Conservation (phyloP, 177 flowering plant species). For the Tripterygium wilfordii region DNA sequence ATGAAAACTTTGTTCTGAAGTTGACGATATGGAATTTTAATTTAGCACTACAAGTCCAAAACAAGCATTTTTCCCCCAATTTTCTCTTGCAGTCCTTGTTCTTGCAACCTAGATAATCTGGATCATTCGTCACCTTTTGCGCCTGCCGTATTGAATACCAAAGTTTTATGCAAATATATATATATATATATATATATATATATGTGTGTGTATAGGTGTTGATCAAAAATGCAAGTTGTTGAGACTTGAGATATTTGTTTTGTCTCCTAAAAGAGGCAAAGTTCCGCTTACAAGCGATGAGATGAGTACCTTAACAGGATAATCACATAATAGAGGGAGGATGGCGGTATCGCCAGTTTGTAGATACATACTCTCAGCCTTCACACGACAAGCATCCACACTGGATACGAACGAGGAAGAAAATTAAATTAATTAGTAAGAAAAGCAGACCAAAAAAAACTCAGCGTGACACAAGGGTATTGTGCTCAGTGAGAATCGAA, state of each 20-base stretch:
- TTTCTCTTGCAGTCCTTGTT: slow-evolving; percentile 45
- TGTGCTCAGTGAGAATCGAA: no score
- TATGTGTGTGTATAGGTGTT: background rate
- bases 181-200: background rate
- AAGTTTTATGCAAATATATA: no score
- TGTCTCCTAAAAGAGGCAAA: no score
- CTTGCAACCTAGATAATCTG: slow-evolving; percentile 48
- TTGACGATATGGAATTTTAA: slow-evolving; percentile 63
- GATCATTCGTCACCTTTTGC: slow-evolving; percentile 54
- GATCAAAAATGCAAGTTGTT: no score
- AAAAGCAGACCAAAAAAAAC: no score
- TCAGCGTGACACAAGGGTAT: no score
- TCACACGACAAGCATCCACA: slow-evolving; percentile 33
- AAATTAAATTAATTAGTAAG: background rate
- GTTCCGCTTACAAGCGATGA: no score
- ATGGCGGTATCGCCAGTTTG: slow-evolving; percentile 63
- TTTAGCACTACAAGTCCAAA: slow-evolving; percentile 46
- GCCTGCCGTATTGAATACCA: slow-evolving; percentile 55
- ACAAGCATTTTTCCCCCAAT: slow-evolving; percentile 24
- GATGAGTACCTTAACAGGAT: slow-evolving; percentile 71
- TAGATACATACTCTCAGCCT: slow-evolving; percentile 19
- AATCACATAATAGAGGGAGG: slow-evolving; percentile 83
- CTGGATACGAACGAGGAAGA: slow-evolving; percentile 28
- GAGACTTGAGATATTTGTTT: no score
- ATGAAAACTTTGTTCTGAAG: slow-evolving; percentile 69